Conservation (phyloP, 768 basidiomycete genomes). For the Tricholoma matsutake region DNA sequence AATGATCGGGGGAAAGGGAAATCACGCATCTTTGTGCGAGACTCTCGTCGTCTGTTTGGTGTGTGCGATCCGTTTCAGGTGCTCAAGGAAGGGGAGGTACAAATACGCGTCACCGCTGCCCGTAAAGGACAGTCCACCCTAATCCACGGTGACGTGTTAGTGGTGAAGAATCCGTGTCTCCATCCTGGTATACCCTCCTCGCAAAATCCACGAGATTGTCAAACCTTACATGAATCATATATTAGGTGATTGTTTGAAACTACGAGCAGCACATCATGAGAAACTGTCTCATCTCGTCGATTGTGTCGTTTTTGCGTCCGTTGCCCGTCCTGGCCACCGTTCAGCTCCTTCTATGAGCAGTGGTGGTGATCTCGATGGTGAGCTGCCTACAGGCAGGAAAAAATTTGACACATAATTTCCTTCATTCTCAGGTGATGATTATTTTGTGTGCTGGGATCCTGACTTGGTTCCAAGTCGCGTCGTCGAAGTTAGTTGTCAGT, state of each 20-base stretch:
- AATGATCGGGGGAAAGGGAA: conserved; percentile 51
- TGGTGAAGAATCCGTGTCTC: conserved; percentile 67
- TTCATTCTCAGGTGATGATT: conserved; percentile 50
- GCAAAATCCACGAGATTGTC: no score
- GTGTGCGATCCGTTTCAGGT: conserved; percentile 67
- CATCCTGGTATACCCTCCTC: conserved; percentile 46
- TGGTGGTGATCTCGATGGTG: conserved; percentile 63
- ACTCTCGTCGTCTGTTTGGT: conserved; percentile 61
- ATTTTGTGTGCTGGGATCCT: conserved; percentile 68
- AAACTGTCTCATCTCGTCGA: conserved; percentile 56
- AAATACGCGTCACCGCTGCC: conserved; percentile 52
- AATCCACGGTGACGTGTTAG: conserved; percentile 58
- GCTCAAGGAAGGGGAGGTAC: conserved; percentile 60
- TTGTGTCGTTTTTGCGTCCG: conserved; percentile 64
- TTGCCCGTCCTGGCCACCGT: conserved; percentile 52
- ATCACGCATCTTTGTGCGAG: conserved; percentile 57
- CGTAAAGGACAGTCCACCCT: conserved; percentile 52
- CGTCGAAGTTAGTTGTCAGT: conserved; percentile 40
- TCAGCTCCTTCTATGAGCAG: conserved; percentile 70
- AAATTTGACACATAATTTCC: background rate
- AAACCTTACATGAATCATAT: background rate
- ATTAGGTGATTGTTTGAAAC: conserved; percentile 67
- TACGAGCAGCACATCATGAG: conserved; percentile 53
- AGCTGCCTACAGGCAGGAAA: background rate
- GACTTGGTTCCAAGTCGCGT: conserved; percentile 56